Conservation (phyloP, 2,329 filamentous ascomycete genomes). For the Ceratocystis papillata region DNA sequence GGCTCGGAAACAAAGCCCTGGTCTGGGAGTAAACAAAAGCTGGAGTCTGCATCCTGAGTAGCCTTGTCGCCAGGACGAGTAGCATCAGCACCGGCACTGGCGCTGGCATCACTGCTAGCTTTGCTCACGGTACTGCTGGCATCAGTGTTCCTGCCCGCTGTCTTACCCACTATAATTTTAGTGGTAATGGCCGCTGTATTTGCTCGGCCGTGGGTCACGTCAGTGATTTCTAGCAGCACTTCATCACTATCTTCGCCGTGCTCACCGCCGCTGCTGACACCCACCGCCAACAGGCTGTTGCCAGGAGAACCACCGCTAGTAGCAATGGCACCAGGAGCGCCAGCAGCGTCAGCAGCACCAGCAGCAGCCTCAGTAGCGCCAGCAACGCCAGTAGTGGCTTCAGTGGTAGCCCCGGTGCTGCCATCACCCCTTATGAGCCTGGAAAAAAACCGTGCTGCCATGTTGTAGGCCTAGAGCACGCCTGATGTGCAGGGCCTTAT, state of each 20-base stretch:
- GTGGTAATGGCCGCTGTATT: conserved; percentile 13
- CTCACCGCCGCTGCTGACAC: background rate
- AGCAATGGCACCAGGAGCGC: background rate
- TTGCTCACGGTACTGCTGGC: conserved; percentile 29
- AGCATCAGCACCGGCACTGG: background rate
- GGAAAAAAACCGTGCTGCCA: conserved; percentile 22
- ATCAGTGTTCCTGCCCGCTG: conserved; percentile 13
- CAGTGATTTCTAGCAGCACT: conserved; percentile 13
- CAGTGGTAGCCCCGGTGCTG: background rate
- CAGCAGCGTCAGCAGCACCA: background rate
- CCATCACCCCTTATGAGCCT: conserved; percentile 16
- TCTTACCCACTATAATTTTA: conserved; percentile 18
- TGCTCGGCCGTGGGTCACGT: conserved; percentile 23
- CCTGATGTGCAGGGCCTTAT: background rate
- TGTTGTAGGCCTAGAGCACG: background rate
- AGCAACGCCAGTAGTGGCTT: background rate
- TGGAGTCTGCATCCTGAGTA: conserved; percentile 31
- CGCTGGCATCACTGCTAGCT: conserved; percentile 30
- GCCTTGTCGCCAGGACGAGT: background rate
- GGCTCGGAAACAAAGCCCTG: background rate
- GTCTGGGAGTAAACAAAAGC: conserved; percentile 36
- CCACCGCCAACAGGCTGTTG: background rate
- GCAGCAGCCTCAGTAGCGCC: background rate
- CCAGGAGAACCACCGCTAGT: background rate
- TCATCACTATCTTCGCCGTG: background rate